Base-by-base conservation (phyloP, 2,329 filamentous ascomycete species). In the Fusarium devonianum region DNA sequence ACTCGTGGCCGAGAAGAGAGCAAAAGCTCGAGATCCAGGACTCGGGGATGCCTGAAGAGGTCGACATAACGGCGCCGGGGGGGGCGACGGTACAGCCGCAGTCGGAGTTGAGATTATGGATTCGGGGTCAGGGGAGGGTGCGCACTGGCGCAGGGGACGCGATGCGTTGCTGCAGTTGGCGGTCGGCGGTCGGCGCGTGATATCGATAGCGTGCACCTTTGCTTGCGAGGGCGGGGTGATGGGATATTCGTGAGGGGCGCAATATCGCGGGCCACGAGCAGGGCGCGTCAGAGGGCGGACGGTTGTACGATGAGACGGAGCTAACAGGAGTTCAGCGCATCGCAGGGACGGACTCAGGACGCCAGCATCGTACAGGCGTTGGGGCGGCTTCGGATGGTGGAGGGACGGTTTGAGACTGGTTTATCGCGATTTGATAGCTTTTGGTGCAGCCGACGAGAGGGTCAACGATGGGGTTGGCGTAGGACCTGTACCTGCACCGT, bases 21-120 rank as follows among this genome's bases (percentile, higher is more conserved):
- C 94, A 99, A 73, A 97, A 99, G 49, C 92, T 95, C 58, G 91
- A 89, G 77, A 99, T 97, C 94, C 94, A 99, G 46, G 92, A 96
- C 78, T 99, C 94, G 56, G 82, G 81, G 21, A 79, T 74, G 43
- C 80, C 82, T 43, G 82, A 85, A 39, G 82, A 83, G 44, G 80
- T 80, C 63, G 82, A 85, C 82, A 85, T 85, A 66, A 34, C 59
- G 60, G 46, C 49, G 52, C 35, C 39, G 48, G 50, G 29, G 46
- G 40, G 46, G 32, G 43, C 40, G 45, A 53, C 37, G 30, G 25
- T 30, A 33, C 23, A 33, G 29, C 26, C 28, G 32, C 25, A n/a
- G n/a, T n/a, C n/a, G n/a, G n/a, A n/a, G n/a, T n/a, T n/a, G n/a
- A n/a, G n/a, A n/a, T n/a, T n/a, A n/a, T n/a, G n/a, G 44, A 38